Conservation (phyloP, 495 filamentous ascomycete genomes). For the Xylaria palmicola region DNA sequence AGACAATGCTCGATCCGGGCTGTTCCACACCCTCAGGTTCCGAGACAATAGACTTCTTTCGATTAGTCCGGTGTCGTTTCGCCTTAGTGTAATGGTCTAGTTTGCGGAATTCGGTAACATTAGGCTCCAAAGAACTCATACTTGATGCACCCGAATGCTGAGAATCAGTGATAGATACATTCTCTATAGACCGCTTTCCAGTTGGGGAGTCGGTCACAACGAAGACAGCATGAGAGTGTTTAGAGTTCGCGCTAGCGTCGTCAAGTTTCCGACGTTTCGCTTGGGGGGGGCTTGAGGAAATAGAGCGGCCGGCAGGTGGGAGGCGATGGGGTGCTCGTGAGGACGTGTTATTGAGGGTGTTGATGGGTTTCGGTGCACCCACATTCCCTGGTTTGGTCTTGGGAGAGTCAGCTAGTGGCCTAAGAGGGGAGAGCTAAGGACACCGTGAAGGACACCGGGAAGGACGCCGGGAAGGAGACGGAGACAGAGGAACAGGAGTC, state of each 20-base stretch:
- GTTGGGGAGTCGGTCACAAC: neutral
- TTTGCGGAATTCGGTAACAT: conserved; percentile 24
- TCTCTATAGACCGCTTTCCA: conserved; percentile 22
- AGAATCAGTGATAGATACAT: conserved; percentile 22
- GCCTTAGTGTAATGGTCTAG: conserved; percentile 4
- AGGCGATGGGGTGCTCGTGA: conserved; percentile 3
- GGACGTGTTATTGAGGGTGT: conserved; percentile 19
- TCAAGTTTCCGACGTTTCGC: conserved; percentile 30
- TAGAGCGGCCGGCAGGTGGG: neutral
- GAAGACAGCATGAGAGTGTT: conserved; percentile 14
- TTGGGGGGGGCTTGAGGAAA: conserved; percentile 16
- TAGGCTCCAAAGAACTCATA: neutral
- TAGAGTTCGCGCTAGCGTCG: neutral
- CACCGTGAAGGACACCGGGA: too few species aligned
- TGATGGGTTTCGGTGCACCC: conserved; percentile 18
- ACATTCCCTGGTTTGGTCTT: conserved; percentile 5
- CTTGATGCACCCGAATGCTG: conserved; percentile 25
- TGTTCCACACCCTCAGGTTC: neutral
- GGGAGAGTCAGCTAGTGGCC: neutral
- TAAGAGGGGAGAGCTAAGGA: too few species aligned
- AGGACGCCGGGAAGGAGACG: neutral
- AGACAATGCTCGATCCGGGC: neutral
- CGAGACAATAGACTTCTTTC: neutral
- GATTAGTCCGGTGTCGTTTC: neutral
- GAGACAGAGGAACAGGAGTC: neutral